Base-by-base conservation (phyloP, 2,329 filamentous ascomycete species). In the Xylariaceae sp. region DNA sequence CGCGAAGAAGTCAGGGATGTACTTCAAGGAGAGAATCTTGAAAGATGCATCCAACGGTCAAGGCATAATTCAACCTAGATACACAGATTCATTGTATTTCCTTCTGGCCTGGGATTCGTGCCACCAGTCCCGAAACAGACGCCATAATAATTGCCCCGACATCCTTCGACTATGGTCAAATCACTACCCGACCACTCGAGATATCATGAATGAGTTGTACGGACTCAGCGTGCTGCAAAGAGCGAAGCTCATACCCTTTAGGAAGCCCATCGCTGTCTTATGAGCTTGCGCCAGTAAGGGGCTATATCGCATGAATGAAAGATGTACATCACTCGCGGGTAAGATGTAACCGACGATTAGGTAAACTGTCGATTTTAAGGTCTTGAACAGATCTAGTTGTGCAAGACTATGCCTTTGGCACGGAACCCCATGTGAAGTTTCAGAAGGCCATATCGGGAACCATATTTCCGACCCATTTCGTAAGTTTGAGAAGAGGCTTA, bases 181-280 rank as follows among this genome's bases (percentile, higher is more conserved):
- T 18, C 49, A 60, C 9, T 31, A 18, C 36, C 12, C 50, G 54
- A 10, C 31, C 11, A 2, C 41, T 39, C 34, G 60, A 16, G 6
- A 62, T 38, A 13, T 62, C 58, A 48, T 33, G 52, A 49, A 62
- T 58, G 46, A 60, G 50, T 47, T 61, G 55, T 11, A 43, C 45
- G n/a, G 51, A 55, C 40, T 61, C 59, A 16, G 59, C 55, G 34
- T 62, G 40, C 46, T 60, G 58, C 31, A 60, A 39, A 33, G 40
- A 47, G 14, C 51, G 40, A 19, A 60, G 18, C 6, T 53, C 52
- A 9, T 51, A 48, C 52, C 45, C 12, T 47, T 53, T 11, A 60
- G 46, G 46, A 58, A 58, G 14, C 56, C 52, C 22, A 47, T 47
- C 5, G 53, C 36, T 11, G 57, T 58, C 45, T 56, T 56, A 33